Evolutionary conservation across 1,284 basidiomycete species (phyloP).

Genomic region (Ceratobasidium sp.): DNA sequence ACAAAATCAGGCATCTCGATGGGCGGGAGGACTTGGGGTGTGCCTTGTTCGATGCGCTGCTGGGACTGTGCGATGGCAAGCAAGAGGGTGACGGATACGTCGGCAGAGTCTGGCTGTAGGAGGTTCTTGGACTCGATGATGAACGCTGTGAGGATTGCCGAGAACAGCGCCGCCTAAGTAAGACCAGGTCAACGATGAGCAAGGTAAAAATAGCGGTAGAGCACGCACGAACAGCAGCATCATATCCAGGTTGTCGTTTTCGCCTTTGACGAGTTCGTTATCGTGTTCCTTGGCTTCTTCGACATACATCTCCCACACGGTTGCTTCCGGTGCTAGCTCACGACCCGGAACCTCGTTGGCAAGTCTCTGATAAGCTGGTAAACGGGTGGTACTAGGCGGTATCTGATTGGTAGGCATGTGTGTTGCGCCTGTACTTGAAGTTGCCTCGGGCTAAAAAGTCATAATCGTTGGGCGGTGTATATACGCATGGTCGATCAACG

Average conservation of each 20-base stretch:
- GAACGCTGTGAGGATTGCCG: conserved; percentile 17
- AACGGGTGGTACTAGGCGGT: no score
- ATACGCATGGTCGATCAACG: no score
- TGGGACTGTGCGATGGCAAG: conserved; percentile 2
- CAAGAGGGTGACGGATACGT: not conserved
- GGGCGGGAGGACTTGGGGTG: not conserved
- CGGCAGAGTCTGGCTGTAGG: not conserved
- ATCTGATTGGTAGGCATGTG: no score
- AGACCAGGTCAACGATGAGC: not conserved
- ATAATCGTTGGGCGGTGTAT: no score
- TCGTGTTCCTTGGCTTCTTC: conserved; percentile 2
- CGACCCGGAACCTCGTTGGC: not conserved
- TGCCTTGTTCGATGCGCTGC: not conserved
- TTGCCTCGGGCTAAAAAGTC: no score
- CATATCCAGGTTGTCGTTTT: conserved; percentile 6
- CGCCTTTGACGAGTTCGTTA: not conserved
- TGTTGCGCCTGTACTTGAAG: no score
- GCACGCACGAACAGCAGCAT: conserved; percentile 3
- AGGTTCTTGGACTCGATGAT: conserved; percentile 1
- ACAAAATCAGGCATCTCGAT: not conserved
- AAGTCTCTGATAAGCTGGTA: not conserved
- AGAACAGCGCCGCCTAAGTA: conserved; percentile 24
- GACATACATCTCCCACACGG: not conserved
- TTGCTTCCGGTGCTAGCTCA: not conserved
- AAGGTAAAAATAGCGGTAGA: not conserved